These are phyloP conservation scores for Globisporangium mamillatum DNA, from an alignment of 352 stramenopile species.

Conservation along the genomic window DNA sequence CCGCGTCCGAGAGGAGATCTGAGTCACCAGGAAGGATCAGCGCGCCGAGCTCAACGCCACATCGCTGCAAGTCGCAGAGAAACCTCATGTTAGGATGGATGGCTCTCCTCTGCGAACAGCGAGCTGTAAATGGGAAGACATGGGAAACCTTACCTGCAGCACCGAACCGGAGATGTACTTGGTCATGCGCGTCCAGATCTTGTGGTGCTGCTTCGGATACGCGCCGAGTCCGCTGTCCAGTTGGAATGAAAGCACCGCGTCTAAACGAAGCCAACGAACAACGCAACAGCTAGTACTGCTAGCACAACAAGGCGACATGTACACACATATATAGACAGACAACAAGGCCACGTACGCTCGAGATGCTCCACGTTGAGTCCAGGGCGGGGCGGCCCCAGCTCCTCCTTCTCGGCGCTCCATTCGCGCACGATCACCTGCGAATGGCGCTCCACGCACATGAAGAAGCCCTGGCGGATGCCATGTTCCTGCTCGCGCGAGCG, in stretches of 20 bases:
- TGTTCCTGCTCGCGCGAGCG: constrained; percentile 73
- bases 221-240: constrained; percentile 72
- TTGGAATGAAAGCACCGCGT: constrained; percentile 71
- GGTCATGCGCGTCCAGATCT: constrained; percentile 68
- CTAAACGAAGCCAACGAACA: constrained; percentile 19
- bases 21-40: constrained; percentile 70
- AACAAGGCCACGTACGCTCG: constrained; percentile 40
- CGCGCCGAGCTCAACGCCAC: constrained; percentile 55
- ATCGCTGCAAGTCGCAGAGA: constrained; percentile 36
- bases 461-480: constrained; percentile 82
- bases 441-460: constrained; percentile 57
- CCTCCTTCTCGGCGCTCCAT: constrained; percentile 77
- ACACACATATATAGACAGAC: neutral
- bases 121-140: too few species aligned
- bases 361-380: constrained; percentile 70
- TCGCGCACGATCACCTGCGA: constrained; percentile 70
- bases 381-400: constrained; percentile 50
- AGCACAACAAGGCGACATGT: neutral
- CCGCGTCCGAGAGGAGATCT: constrained; percentile 32
- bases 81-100: too few species aligned
- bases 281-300: neutral
- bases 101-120: too few species aligned
- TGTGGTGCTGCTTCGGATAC: constrained; percentile 78
- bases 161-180: constrained; percentile 61
- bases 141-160: constrained; percentile 17